Base-by-base conservation (phyloP, 495 filamentous ascomycete species). In the Lichina pygmaea region DNA sequence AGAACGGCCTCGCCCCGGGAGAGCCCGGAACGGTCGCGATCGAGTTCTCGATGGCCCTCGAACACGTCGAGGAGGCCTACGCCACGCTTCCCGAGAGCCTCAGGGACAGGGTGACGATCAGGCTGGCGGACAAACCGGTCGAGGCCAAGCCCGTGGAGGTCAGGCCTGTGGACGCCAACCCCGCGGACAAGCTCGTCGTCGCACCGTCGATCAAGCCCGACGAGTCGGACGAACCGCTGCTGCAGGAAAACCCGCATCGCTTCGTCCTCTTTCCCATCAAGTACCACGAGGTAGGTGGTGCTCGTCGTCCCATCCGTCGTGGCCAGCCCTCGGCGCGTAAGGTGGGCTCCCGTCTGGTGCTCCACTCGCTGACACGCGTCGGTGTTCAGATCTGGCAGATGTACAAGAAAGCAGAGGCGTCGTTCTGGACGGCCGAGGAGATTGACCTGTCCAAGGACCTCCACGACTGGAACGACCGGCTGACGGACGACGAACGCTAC, bases 341-440 rank as follows among this genome's bases (percentile, higher is more conserved):
- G 77, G 67, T 78, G 69, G 60, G 59, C 59, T 52, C 53, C 50
- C 33, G 15, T 48, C 38, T 33, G 50, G 24, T 4, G 24, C 24
- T 24, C 24, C 24, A 24, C 24, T 24, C 2, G 40, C 43, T 44
- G 44, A 46, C 48, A 45, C 46, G 53, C 50, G 55, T 44, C 46
- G 13, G 33, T 45, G 10, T 32, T 57, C 54, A 86, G 89, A 86
- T 97, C 65, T 97, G 89, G 89, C 91, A 94, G 63, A 94, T 97
- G 86, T 97, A 97, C 73, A 97, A 97, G 78, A 95, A 97, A 67
- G 91, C 91, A 53, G 86, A 94, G 62, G 89, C 89, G 24, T 95
- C 91, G 36, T 97, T 97, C 74, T 97, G 89, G 89, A 95, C 91
- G 45, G 89, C 89, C 46, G 89, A 97, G 60, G 89, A 97, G 66